Evolutionary conservation across 2,329 filamentous ascomycete species (phyloP), one percentile per base, ranked within the genome.

Genomic region (Clathrospora elynae): DNA sequence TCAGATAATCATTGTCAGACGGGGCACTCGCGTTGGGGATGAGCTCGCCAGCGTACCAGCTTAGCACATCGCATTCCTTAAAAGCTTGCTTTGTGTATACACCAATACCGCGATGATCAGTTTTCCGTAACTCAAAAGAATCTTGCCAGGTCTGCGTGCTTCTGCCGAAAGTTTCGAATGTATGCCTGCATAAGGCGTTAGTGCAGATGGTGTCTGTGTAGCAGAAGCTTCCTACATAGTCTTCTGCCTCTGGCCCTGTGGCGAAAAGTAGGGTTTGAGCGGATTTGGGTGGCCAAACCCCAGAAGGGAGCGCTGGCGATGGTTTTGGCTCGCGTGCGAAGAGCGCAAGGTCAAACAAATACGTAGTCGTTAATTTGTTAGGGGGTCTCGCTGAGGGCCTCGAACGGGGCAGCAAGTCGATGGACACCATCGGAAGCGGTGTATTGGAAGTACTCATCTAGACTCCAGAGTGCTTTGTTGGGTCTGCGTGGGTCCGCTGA

Each of bases 21-120:
- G 20, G 16, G 5, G 14, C 9, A 4, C 22, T 11, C 3, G 29
- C 14, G 10, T 22, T 7, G n/a, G 33, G 13, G 11, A 44, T 46
- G 10, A 54, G 6, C 23, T 47, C 46, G 12, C 53, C 51, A 2
- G 49, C 31, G 29, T 59, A 59, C 43, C 44, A 59, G 4, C 53
- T 53, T 6, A 59, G 26, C 2, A 53, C 44, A 4, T 38, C 29
- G 9, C 41, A 46, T 9, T 12, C 25, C 18, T 38, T 26, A 25
- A 54, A 50, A 2, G 26, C 34, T 10, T 14, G 29, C 18, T 49
- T 51, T 5, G 53, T 52, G 23, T 35, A 51, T 1, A 47, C 44
- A 9, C 53, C 53, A 5, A 56, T 35, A 24, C 55, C 50, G 3
- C 48, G 38, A 8, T 38, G 28, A 2, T 26, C 22, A 3, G 55